These are phyloP conservation scores for Diaporthe velutina DNA, from an alignment of 2,329 filamentous ascomycete species.

Conservation along the genomic window DNA sequence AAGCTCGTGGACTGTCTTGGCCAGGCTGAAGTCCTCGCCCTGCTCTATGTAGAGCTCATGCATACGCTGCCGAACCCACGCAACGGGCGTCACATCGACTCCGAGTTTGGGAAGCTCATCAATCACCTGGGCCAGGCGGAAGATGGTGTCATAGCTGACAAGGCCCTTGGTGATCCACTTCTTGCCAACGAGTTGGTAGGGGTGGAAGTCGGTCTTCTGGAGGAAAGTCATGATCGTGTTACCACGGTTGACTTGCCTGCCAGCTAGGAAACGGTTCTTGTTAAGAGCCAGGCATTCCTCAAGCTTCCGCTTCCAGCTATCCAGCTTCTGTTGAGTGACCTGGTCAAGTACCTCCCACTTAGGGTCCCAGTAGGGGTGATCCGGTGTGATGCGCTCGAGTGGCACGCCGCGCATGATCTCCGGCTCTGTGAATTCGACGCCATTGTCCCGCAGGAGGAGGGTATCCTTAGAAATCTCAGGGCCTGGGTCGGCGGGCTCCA, in stretches of 20 bases:
- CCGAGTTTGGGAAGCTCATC: conserved; percentile 67
- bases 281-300: conserved; percentile 54
- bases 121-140: conserved; percentile 64
- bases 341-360: conserved; percentile 63
- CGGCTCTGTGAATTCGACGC: conserved; percentile 62
- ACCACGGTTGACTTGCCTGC: conserved; percentile 69
- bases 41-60: conserved; percentile 60
- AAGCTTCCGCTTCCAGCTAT: conserved; percentile 63
- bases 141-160: conserved; percentile 69
- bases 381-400: conserved; percentile 61
- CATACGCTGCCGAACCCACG: conserved; percentile 70
- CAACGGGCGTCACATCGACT: conserved; percentile 64
- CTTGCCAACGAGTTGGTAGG: conserved; percentile 69
- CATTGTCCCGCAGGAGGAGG: conserved; percentile 62
- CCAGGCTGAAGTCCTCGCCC: conserved; percentile 64
- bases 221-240: conserved; percentile 66
- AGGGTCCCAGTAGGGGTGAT: conserved; percentile 68
- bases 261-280: conserved; percentile 65
- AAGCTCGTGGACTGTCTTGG: conserved; percentile 64
- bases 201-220: conserved; percentile 63
- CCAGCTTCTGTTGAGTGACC: conserved; percentile 57
- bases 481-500: conserved; percentile 38
- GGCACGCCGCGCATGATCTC: conserved; percentile 67
- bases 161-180: conserved; percentile 60
- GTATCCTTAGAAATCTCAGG: conserved; percentile 60